Conservation (phyloP, 768 basidiomycete genomes). For the Suillus ampliporus region DNA sequence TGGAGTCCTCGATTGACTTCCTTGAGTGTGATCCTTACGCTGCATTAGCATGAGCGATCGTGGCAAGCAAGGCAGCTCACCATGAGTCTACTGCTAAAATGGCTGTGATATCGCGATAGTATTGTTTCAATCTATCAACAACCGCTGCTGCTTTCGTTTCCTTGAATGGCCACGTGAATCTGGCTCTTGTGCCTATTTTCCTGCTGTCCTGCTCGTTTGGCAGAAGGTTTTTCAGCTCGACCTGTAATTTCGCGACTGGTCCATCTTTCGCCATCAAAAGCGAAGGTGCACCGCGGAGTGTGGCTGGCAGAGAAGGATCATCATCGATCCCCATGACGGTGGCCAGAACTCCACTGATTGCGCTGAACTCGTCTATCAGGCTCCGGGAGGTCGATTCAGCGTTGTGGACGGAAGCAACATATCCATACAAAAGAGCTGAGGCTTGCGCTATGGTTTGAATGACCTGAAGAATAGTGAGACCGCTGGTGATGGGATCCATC, state of each 20-base stretch:
- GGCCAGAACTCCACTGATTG: background rate
- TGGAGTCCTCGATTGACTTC: background rate
- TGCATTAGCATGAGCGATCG: background rate
- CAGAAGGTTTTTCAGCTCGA: background rate
- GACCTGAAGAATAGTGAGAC: conserved; percentile 1
- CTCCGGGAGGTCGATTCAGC: conserved; percentile 1
- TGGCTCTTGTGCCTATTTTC: background rate
- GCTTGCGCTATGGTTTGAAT: background rate
- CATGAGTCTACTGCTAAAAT: background rate
- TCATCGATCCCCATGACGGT: background rate
- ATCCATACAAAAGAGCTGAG: background rate
- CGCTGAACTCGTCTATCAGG: background rate
- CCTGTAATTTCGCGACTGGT: background rate
- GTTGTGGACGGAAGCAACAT: background rate
- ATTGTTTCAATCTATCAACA: background rate
- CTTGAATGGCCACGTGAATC: conserved; percentile 10
- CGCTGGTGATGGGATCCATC: background rate
- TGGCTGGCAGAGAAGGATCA: background rate
- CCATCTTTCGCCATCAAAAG: background rate
- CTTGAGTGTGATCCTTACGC: background rate
- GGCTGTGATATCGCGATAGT: background rate
- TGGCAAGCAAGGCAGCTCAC: background rate
- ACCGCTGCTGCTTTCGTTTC: background rate
- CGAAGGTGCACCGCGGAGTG: background rate
- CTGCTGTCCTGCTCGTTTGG: background rate